Evolutionary conservation across 768 basidiomycete species (phyloP), one percentile per base, ranked within the genome.

Genomic region (Psilocybe sp.): DNA sequence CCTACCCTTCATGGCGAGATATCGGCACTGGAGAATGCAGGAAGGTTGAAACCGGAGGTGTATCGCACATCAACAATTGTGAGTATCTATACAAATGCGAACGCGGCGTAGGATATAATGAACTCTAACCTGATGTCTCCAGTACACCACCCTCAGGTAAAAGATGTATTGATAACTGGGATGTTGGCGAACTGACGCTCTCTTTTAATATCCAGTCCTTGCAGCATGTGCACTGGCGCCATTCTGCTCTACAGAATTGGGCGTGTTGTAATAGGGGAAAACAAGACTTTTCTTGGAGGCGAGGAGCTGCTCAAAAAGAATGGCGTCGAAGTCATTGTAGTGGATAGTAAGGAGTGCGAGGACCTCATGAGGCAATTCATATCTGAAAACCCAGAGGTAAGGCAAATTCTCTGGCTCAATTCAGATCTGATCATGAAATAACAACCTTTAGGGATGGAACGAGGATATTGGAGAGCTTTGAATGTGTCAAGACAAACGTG

Each of bases 221-320:
- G 85, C 57, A 74, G 68, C 46, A 84, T 85, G 85, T 86, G 85
- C 57, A 73, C 77, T 1, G 84, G 83, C 7, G 77, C 83, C 1
- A 78, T 82, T 19, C 51, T 81, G n/a, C 68, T 85, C 9, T 85
- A 82, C 65, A 77, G 77, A 40, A 84, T 87, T 36, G 79, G 80
- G 4, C 74, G 84, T 5, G 77, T 85, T 7, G 82, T 87, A 10
- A 79, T 87, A 41, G 84, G 83, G 14, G 84, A 86, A 60, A 82
- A 84, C 53, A 40, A 52, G 14, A 85, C 72, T 34, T 81, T 77
- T 56, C 52, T 74, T 13, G 82, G 80, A 8, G 75, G 71, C 1
- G 84, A 86, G 55, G 72, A 77, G 15, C 66, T 84, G 15, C 69
- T 87, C 13, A 71, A 68, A 34, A 63, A 60, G 12, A 66, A 72